Evolutionary conservation across 805 yeast genomes (phyloP), one percentile per base, ranked within the genome.

Genomic region (Pichia heedii): DNA sequence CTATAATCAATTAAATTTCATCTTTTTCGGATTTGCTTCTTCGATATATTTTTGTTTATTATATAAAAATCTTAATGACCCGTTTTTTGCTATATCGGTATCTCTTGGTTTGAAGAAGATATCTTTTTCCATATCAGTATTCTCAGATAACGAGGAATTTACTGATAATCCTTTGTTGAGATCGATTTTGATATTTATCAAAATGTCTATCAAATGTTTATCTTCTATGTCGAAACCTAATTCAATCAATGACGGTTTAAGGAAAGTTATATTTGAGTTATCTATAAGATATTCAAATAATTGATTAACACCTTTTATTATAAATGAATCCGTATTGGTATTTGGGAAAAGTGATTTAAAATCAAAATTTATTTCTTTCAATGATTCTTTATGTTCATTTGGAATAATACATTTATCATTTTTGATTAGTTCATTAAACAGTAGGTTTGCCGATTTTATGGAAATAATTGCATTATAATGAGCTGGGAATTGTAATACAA

Each of bases 401-500:
- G 36, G 42, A 41, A 43, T 45, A 3, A 22, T 38, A 15, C 36
- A 39, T n/a, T 32, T 40, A 9, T 43, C 40, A 20, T 39, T 44
- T 26, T 41, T 33, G 15, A 47, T 48, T 19, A 57, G 37, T 33
- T 57, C 61, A 36, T 53, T 56, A 47, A 54, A 54, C 2, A 61
- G 42, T n/a, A 56, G 41, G 10, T 49, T 29, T 19, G 90, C 76
- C 24, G 86, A 66, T 36, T 75, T 75, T 36, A 87, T 61, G 24
- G 77, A 71, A 3, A 86, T 83, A 41, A 85, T 55, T 0, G 96
- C 87, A 27, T 82, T 75, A 22, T 81, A 71, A 57, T 86, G 90
- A 4, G 85, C 79, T 1, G 96, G 93, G 9, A 77, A 71, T 53
- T 76, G 79, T 30, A 88, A 61, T 10, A 78, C 70, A 16, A 82